Conservation (phyloP, 208 protist species). For the Vickermania spadyakhi region DNA sequence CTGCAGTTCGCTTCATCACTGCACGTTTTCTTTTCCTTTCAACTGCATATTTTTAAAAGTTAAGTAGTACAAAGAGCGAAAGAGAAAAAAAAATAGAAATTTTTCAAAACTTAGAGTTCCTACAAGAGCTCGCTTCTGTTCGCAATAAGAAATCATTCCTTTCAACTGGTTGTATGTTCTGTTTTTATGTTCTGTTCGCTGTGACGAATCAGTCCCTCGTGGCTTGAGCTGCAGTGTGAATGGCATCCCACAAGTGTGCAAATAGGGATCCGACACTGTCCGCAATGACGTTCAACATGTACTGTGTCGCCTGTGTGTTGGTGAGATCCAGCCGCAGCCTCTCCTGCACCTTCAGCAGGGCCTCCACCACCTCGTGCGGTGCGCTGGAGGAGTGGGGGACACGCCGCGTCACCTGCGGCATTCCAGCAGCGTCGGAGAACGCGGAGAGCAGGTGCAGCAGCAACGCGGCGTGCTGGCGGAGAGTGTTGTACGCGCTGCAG, state of each 20-base stretch:
- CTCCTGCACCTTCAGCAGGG: slow-evolving; percentile 87
- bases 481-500: slow-evolving; percentile 93
- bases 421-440: slow-evolving; percentile 82
- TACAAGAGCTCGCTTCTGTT: too few relatives aligned
- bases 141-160: too few relatives aligned
- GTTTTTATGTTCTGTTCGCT: background rate
- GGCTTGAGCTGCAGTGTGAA: slow-evolving; percentile 80
- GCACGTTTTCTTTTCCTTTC: background rate
- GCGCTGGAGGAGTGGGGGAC: slow-evolving; percentile 14
- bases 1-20: slow-evolving; percentile 42
- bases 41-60: background rate
- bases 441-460: slow-evolving; percentile 93
- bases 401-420: slow-evolving; percentile 52
- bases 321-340: slow-evolving; percentile 90
- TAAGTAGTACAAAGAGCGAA: background rate
- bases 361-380: background rate
- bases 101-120: too few relatives aligned
- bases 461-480: slow-evolving; percentile 90
- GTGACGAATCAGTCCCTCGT: slow-evolving; percentile 30
- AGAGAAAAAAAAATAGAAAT: slow-evolving; percentile 3
- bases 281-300: slow-evolving; percentile 90
- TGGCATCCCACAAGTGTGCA: slow-evolving; percentile 84
- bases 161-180: background rate
- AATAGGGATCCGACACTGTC: slow-evolving; percentile 91
- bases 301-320: slow-evolving; percentile 88